Conservation (phyloP, 2,329 filamentous ascomycete genomes). For the Chaetomium sp. region DNA sequence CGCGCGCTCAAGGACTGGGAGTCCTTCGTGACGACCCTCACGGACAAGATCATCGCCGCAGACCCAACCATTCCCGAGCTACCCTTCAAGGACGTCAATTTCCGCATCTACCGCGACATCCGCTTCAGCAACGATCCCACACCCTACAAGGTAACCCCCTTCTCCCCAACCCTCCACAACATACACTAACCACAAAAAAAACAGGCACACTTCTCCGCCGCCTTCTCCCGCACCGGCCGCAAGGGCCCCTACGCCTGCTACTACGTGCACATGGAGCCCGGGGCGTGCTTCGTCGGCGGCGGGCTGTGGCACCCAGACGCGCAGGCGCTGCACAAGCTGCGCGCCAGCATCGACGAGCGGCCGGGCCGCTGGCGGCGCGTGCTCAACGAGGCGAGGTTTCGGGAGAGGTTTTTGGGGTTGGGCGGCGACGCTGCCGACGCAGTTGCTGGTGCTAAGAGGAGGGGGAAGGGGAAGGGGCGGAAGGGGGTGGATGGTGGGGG, state of each 20-base stretch:
- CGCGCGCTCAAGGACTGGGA: constrained; percentile 79
- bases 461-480: neutral
- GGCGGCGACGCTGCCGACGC: too few relatives aligned
- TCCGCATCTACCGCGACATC: constrained; percentile 84
- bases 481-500: constrained; percentile 52
- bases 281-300: constrained; percentile 72
- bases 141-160: constrained; percentile 72
- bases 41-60: constrained; percentile 67
- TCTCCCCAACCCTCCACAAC: neutral
- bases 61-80: constrained; percentile 86
- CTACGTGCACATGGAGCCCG: constrained; percentile 80
- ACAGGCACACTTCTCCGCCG: constrained; percentile 77
- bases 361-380: constrained; percentile 70
- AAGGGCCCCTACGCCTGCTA: constrained; percentile 89
- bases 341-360: constrained; percentile 73
- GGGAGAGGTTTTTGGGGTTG: constrained; percentile 61
- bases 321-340: constrained; percentile 64
- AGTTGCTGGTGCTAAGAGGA: neutral
- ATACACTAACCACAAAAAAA: neutral
- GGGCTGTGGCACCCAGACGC: constrained; percentile 81
- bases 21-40: constrained; percentile 72
- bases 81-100: constrained; percentile 81
- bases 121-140: constrained; percentile 83
- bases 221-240: constrained; percentile 83
- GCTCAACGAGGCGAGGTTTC: constrained; percentile 63